Percentiles rank a stretch among this genome's conserved stretches.
These are phyloP conservation scores for Boletus patriciae DNA, from an alignment of 768 basidiomycete genomes.

Conservation along the genomic window DNA sequence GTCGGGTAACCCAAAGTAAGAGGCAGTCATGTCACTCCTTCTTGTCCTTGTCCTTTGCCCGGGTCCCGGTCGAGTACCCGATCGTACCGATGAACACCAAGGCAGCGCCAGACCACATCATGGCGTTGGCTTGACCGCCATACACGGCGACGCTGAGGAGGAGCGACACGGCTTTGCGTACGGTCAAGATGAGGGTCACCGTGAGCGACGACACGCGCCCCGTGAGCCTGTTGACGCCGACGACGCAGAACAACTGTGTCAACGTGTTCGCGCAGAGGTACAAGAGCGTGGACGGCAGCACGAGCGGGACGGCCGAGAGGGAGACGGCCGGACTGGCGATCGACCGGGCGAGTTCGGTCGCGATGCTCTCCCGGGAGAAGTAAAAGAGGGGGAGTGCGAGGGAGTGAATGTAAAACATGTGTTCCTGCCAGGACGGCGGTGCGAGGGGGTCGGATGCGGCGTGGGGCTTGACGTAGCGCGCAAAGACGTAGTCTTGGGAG, in stretches of 20 bases:
- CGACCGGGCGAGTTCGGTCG: conserved; percentile 19
- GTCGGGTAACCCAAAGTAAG: background rate
- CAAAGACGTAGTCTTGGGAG: conserved; percentile 79
- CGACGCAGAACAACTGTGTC: conserved; percentile 82
- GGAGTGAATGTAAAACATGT: conserved; percentile 88
- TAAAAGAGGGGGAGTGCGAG: conserved; percentile 77
- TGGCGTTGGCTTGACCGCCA: conserved; percentile 38
- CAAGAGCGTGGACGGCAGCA: conserved; percentile 58
- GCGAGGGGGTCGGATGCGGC: conserved; percentile 22
- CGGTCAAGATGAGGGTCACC: conserved; percentile 77
- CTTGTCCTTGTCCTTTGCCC: conserved; percentile 21
- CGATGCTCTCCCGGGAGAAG: conserved; percentile 55
- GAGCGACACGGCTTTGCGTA: conserved; percentile 78
- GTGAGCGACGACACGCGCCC: conserved; percentile 70
- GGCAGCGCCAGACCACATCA: conserved; percentile 70
- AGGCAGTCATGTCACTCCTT: conserved; percentile 17
- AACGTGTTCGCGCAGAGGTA: conserved; percentile 74
- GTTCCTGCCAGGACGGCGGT: conserved; percentile 74
- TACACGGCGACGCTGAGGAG: conserved; percentile 63
- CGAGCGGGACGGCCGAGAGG: conserved; percentile 11
- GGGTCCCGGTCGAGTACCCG: conserved; percentile 51
- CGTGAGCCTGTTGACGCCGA: conserved; percentile 86
- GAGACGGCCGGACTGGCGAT: conserved; percentile 12
- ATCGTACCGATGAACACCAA: conserved; percentile 72
- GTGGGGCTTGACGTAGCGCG: conserved; percentile 38